Conservation (phyloP, 1,284 basidiomycete genomes). For the Ceratobasidium sp. region DNA sequence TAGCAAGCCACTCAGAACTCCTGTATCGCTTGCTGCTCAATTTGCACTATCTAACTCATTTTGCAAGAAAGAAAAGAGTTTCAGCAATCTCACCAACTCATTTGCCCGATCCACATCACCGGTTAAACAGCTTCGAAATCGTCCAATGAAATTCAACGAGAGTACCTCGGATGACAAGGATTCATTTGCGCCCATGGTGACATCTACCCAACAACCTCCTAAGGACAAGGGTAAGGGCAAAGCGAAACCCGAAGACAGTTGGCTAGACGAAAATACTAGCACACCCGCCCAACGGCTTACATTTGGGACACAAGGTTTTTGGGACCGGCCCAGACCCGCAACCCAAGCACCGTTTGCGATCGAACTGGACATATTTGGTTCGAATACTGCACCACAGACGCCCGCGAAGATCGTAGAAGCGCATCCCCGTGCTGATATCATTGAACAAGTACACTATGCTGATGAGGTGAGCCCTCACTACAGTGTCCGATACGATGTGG, state of each 20-base stretch:
- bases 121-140: conserved; percentile 5
- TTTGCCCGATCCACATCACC: conserved; percentile 30
- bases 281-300: conserved; percentile 5
- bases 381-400: conserved; percentile 12
- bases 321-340: conserved; percentile 15
- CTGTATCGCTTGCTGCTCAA: not conserved
- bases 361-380: conserved; percentile 28
- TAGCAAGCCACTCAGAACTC: not conserved
- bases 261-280: conserved; percentile 51
- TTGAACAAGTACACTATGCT: conserved; percentile 6
- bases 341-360: conserved; percentile 25
- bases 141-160: not conserved
- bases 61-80: conserved; percentile 43
- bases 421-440: not conserved
- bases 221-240: conserved; percentile 63
- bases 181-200: conserved; percentile 9
- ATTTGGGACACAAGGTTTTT: conserved; percentile 13
- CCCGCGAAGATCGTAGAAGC: conserved; percentile 1
- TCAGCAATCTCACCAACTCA: conserved; percentile 29
- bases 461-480: conserved; percentile 16
- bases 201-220: conserved; percentile 3
- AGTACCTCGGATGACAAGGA: not conserved
- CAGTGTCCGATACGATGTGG: not conserved
- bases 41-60: not conserved
- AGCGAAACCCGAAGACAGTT: conserved; percentile 53